Conservation (phyloP, 2,329 filamentous ascomycete species). For the Aquanectria penicillioides region DNA sequence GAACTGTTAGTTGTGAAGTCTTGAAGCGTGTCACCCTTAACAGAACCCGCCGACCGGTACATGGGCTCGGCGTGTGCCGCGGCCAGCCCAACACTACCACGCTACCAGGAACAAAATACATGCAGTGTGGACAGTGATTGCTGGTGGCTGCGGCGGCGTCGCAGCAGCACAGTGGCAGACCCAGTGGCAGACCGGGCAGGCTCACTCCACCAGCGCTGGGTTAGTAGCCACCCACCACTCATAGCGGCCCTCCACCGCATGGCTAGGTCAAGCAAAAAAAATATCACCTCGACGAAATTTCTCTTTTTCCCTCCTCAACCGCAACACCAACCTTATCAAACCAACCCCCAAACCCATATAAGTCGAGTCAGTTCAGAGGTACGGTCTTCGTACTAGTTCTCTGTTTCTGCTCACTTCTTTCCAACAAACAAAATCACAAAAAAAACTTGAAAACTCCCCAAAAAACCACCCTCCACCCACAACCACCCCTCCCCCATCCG, state of each 20-base stretch:
- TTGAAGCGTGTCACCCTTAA: constrained; percentile 34
- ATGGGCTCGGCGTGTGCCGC: constrained; percentile 5
- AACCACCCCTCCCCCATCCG: constrained; percentile 33
- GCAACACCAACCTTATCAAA: constrained; percentile 62
- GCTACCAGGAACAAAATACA: constrained; percentile 3
- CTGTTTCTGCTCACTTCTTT: constrained; percentile 67
- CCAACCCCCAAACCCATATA: constrained; percentile 54
- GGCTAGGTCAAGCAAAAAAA: constrained; percentile 48
- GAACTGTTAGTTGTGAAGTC: background rate
- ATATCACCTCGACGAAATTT: constrained; percentile 50
- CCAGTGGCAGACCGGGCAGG: background rate
- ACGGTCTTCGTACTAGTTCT: constrained; percentile 68
- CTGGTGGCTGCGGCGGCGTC: background rate
- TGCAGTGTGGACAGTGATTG: constrained; percentile 12
- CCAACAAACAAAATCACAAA: constrained; percentile 64
- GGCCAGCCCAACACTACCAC: constrained; percentile 12
- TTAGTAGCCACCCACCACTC: constrained; percentile 19
- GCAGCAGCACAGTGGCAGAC: constrained; percentile 4
- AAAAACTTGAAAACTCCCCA: constrained; percentile 68
- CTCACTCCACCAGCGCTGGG: constrained; percentile 34
- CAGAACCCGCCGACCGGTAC: constrained; percentile 26
- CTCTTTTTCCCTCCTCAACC: constrained; percentile 54
- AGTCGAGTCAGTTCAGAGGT: constrained; percentile 64
- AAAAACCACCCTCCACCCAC: constrained; percentile 63
- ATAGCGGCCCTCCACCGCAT: constrained; percentile 35